These are phyloP conservation scores for Candida xiaguanensis DNA, from an alignment of 805 yeast species.

Conservation along the genomic window DNA sequence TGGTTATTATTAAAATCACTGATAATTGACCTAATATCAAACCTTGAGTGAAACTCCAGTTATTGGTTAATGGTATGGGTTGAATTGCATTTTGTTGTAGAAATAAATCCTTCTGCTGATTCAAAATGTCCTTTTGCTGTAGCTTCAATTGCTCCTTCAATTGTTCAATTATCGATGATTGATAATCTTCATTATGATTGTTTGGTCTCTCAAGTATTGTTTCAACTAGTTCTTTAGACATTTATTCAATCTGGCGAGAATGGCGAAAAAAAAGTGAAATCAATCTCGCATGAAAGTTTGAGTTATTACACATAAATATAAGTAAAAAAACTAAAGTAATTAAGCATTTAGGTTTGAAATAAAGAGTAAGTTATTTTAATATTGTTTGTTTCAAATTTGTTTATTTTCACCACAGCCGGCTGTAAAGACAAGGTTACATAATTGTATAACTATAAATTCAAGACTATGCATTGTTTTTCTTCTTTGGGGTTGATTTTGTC, in stretches of 20 bases:
- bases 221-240: background rate
- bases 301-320: too few relatives aligned
- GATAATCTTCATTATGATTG: background rate
- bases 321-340: too few relatives aligned
- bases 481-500: slow-evolving; percentile 1
- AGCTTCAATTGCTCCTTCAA: slow-evolving; percentile 23
- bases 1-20: slow-evolving; percentile 57
- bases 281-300: too few relatives aligned
- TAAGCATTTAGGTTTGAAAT: too few relatives aligned
- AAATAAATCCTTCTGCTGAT: slow-evolving; percentile 23
- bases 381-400: too few relatives aligned
- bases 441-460: background rate
- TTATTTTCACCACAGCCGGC: too few relatives aligned
- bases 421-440: too few relatives aligned
- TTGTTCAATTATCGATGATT: slow-evolving; percentile 12
- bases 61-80: slow-evolving; percentile 4
- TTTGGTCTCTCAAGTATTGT: background rate
- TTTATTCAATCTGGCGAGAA: too few relatives aligned
- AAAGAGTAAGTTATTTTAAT: too few relatives aligned
- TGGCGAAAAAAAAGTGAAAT: too few relatives aligned
- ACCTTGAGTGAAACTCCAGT: slow-evolving; percentile 77
- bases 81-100: slow-evolving; percentile 12
- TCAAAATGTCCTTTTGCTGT: slow-evolving; percentile 28
- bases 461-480: background rate
- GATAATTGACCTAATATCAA: slow-evolving; percentile 69